Conservation (phyloP, 306 rosid species). For the Chamaecrista fasciculata region DNA sequence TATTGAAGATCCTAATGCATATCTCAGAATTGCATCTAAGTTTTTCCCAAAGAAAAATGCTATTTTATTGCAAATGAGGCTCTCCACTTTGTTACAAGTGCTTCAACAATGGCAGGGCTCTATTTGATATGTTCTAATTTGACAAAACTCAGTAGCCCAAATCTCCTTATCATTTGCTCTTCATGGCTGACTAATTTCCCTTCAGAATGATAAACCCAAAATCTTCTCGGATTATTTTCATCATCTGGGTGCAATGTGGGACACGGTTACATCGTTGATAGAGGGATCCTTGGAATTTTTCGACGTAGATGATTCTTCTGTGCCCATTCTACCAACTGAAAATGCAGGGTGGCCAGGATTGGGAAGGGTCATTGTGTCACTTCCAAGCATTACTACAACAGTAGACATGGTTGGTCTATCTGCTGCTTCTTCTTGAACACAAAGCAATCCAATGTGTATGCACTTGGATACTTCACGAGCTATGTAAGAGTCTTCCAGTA, state of each 20-base stretch:
- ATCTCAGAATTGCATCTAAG: neutral
- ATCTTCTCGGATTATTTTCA: neutral
- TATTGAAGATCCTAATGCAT: neutral
- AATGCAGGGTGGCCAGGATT: slow-evolving; percentile 40
- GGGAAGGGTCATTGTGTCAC: slow-evolving; percentile 34
- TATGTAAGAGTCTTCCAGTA: slow-evolving; percentile 6
- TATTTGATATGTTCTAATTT: neutral
- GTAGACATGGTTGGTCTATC: slow-evolving; percentile 45
- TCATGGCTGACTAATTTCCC: neutral
- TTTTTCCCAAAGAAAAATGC: neutral
- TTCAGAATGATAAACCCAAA: neutral
- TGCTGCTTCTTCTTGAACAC: slow-evolving; percentile 47
- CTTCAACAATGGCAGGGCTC: neutral
- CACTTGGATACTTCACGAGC: slow-evolving; percentile 31
- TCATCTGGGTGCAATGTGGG: neutral
- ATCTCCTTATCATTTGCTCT: neutral
- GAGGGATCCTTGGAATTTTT: slow-evolving; percentile 24
- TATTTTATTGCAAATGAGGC: neutral
- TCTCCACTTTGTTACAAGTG: neutral
- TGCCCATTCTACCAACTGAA: slow-evolving; percentile 15
- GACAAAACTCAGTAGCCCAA: neutral
- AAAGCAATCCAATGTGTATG: slow-evolving; percentile 47
- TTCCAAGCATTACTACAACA: slow-evolving; percentile 36
- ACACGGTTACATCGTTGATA: slow-evolving; percentile 8
- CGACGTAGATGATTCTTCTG: slow-evolving; percentile 2